Evolutionary conservation across 2,329 filamentous ascomycete genomes (phyloP).

Genomic region (Alternaria alternata): DNA sequence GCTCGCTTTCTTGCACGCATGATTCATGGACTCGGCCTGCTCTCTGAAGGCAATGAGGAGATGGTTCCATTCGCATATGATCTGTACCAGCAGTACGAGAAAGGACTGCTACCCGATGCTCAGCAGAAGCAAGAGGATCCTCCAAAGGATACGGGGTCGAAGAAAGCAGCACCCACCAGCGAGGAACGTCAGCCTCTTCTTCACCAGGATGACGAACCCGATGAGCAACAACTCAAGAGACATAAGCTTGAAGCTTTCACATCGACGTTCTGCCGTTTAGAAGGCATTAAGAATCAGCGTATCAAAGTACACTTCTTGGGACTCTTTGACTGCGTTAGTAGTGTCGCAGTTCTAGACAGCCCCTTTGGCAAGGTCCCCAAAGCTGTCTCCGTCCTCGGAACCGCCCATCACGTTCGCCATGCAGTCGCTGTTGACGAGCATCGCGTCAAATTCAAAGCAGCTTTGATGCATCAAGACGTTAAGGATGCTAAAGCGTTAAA

Average conservation of each 20-base stretch:
- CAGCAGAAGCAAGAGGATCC: no score
- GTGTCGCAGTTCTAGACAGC: constrained; percentile 53
- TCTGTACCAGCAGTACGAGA: constrained; percentile 13
- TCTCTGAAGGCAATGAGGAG: constrained; percentile 32
- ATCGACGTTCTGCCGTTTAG: constrained; percentile 51
- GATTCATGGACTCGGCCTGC: constrained; percentile 29
- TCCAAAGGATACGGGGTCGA: rapidly evolving
- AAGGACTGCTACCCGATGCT: no score
- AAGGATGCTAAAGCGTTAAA: background rate
- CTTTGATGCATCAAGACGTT: background rate
- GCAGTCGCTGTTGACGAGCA: constrained; percentile 57
- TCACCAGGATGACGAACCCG: background rate
- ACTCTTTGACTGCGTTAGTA: constrained; percentile 54
- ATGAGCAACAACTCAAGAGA: constrained; percentile 35
- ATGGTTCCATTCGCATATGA: constrained; percentile 31
- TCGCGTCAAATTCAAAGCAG: constrained; percentile 54
- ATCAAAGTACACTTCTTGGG: constrained; percentile 56
- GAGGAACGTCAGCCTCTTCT: no score
- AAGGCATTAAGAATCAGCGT: constrained; percentile 21
- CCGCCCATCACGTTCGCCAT: constrained; percentile 52
- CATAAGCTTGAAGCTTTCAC: constrained; percentile 51
- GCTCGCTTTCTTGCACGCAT: constrained; percentile 45
- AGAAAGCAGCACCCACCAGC: no score
- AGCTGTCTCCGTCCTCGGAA: constrained; percentile 31
- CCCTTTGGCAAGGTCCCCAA: constrained; percentile 51